Evolutionary conservation across 2,329 filamentous ascomycete genomes (phyloP).

Genomic region (Simplicillium aogashimaense): DNA sequence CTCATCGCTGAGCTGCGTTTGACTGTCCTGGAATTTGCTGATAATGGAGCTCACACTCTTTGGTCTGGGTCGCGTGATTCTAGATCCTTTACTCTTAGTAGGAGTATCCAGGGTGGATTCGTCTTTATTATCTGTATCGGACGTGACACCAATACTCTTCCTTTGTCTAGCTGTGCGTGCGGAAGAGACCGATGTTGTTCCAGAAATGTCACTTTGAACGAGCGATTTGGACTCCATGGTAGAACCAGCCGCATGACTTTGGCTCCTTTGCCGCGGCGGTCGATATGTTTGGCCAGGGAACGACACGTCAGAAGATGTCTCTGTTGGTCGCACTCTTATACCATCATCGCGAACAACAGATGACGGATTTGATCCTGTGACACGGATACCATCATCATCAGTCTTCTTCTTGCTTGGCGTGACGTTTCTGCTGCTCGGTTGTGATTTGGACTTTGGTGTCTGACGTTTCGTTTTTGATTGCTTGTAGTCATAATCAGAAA

Average conservation of each 20-base stretch:
- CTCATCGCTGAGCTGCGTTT: conserved; percentile 14
- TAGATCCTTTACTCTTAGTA: conserved; percentile 21
- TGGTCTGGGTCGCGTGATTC: conserved; percentile 15
- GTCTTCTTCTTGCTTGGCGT: conserved; percentile 5
- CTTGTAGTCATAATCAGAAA: conserved; percentile 18
- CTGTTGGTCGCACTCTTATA: conserved; percentile 8
- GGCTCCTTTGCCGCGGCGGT: conserved; percentile 4
- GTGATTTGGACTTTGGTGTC: too few species aligned
- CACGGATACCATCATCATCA: conserved; percentile 20
- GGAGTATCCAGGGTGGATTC: conserved; percentile 28
- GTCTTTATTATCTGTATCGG: conserved; percentile 6
- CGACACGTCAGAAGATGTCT: conserved; percentile 11
- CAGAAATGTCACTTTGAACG: too few species aligned
- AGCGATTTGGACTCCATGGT: too few species aligned
- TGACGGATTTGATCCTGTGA: conserved; percentile 10
- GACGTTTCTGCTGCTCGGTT: not conserved
- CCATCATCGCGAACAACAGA: conserved; percentile 9
- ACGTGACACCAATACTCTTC: not conserved
- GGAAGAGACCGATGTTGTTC: too few species aligned
- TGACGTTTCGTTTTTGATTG: conserved; percentile 7
- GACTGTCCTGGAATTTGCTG: conserved; percentile 5
- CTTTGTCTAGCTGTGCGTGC: not conserved
- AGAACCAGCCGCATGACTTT: conserved; percentile 1
- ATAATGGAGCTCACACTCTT: conserved; percentile 8
- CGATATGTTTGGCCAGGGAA: conserved; percentile 6